Conservation (phyloP, 139 green algal genomes). For the Desmodesmus armatus region DNA sequence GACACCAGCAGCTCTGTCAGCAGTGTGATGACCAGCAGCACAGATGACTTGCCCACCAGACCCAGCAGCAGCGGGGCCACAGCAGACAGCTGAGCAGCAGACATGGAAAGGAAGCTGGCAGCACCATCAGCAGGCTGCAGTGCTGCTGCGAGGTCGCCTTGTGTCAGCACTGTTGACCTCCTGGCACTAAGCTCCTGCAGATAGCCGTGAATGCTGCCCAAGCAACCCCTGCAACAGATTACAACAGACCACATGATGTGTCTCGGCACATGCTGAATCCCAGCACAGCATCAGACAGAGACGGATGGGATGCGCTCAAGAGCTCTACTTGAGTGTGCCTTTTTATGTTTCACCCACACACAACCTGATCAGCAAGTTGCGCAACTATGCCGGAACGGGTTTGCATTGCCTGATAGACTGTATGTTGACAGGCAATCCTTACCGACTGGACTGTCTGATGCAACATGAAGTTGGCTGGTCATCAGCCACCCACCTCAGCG, state of each 20-base stretch:
- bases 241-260: neutral
- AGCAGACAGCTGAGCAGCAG: neutral
- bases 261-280: too few relatives aligned
- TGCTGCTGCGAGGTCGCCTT: neutral
- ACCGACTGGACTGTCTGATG: neutral
- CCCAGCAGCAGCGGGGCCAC: neutral
- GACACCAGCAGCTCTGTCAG: constrained; percentile 21
- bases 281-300: neutral
- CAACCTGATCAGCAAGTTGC: neutral
- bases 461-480: neutral
- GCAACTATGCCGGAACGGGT: neutral
- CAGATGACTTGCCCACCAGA: constrained; percentile 2
- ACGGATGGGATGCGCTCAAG: neutral
- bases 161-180: neutral
- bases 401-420: neutral
- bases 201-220: neutral
- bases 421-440: neutral
- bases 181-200: neutral
- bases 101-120: too few relatives aligned
- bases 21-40: constrained; percentile 19
- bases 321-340: neutral
- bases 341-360: neutral
- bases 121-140: neutral
- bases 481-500: neutral
- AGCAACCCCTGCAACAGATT: neutral